A percentile compares a stretch with the other conserved stretches of the same genome.
Conservation (phyloP, 768 basidiomycete species). For the Suillus subaureus region DNA sequence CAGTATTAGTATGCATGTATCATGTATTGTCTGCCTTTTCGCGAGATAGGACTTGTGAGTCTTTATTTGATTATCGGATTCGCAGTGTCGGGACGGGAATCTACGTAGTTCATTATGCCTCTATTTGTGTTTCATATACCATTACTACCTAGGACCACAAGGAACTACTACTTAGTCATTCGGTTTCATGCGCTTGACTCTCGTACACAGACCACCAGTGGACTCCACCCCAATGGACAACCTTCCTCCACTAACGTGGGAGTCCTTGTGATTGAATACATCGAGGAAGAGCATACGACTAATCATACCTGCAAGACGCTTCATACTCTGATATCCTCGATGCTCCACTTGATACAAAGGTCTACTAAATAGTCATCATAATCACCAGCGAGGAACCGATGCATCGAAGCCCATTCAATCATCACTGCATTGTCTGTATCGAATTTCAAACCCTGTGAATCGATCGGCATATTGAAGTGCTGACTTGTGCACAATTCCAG, state of each 20-base stretch:
- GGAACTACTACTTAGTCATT: not conserved
- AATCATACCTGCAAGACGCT: not conserved
- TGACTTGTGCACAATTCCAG: conserved; percentile 75
- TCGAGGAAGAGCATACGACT: not conserved
- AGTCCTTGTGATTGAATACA: not conserved
- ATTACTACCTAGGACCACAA: not conserved
- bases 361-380: conserved; percentile 63
- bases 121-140: not conserved
- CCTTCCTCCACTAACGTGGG: no score
- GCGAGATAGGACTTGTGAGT: not conserved
- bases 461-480: not conserved
- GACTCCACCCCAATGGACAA: not conserved
- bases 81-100: not conserved
- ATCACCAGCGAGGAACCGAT: conserved; percentile 67
- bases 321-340: conserved; percentile 44
- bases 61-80: not conserved
- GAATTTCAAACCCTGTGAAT: not conserved
- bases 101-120: not conserved
- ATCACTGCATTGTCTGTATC: conserved; percentile 90
- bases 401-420: conserved; percentile 92
- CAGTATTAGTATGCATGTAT: no score
- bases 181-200: not conserved
- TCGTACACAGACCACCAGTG: not conserved
- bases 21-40: no score
- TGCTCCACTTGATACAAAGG: conserved; percentile 73